These are phyloP conservation scores for Saprolegnia parasitica DNA, from an alignment of 352 stramenopile species.

Conservation along the genomic window DNA sequence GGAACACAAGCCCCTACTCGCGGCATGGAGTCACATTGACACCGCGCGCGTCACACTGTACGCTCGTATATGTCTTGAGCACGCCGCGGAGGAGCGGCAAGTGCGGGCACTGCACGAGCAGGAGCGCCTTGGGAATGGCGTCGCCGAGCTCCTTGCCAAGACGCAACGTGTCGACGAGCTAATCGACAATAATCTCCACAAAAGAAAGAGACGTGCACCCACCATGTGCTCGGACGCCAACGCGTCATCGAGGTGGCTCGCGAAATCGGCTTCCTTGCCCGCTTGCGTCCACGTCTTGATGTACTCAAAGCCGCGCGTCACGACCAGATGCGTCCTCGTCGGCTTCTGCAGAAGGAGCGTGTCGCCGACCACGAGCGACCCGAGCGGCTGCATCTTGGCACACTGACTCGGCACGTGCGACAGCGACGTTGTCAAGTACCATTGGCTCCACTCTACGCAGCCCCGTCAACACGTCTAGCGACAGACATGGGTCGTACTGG, in stretches of 20 bases:
- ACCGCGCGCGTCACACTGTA: neutral
- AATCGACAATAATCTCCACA: neutral
- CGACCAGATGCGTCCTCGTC: constrained; percentile 32
- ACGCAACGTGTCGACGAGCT: neutral
- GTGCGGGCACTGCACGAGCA: constrained; percentile 49
- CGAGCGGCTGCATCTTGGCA: constrained; percentile 31
- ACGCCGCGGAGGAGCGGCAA: constrained; percentile 42
- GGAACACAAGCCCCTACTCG: constrained; percentile 53
- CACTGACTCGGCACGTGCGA: constrained; percentile 14
- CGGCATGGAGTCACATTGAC: neutral
- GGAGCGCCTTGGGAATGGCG: neutral
- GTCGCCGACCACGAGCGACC: constrained; percentile 53
- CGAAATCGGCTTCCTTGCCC: constrained; percentile 43
- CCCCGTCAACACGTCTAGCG: too few relatives aligned
- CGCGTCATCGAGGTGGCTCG: constrained; percentile 37
- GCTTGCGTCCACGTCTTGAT: constrained; percentile 59
- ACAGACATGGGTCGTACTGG: too few relatives aligned
- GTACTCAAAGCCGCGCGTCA: constrained; percentile 55
- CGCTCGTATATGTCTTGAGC: constrained; percentile 46
- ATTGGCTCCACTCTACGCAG: constrained; percentile 55
- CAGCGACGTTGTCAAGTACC: constrained; percentile 43
- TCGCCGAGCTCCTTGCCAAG: neutral
- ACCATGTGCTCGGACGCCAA: constrained; percentile 70
- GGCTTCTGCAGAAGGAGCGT: constrained; percentile 38
- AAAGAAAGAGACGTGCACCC: neutral